Evolutionary conservation across 805 yeast species (phyloP), one percentile per base, ranked within the genome.

Genomic region (Kazachstania psychrophila): DNA sequence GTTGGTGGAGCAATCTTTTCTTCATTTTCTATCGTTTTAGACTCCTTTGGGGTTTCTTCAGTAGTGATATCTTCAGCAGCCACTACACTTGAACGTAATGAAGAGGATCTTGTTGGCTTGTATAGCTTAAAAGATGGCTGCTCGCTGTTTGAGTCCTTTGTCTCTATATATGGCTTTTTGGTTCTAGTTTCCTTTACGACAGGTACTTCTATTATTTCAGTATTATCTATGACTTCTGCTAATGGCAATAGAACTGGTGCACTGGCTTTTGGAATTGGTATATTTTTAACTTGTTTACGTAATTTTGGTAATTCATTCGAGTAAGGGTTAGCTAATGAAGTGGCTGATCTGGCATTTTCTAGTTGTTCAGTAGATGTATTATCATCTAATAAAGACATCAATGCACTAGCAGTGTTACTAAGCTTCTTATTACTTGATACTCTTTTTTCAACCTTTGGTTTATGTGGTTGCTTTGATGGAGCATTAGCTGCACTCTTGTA

Each of bases 371-470:
- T 8, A 3, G 37, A n/a, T 8, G 48, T 52, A 6, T 49, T 46
- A n/a, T 48, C 49, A 23, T 63, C 66, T n/a, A 70, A 47, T 29
- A 69, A 53, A 3, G 75, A 68, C 29, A 72, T 49, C 33, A 72
- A 54, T 1, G 76, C 68, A 35, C 70, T 58, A 1, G 77, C 77
- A 0, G 77, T 66, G 24, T 61, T 64, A 42, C 73, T 69, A 36
- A 67, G 37, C 40, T 58, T 61, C 18, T 34, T 33, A 6, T 20
- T 13, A 9, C 20, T 7, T 20, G 23, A 20, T 7, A 20, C 23
- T 20, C 9, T 6, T 10, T 20, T 20, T 20, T 20, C 23, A 10
- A 20, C 10, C 10, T 27, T 33, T 15, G 28, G 23, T 15, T 22
- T 11, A 14, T 3, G 13, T n/a, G n/a, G n/a, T n/a, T n/a, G n/a